phyloP scores from a whole-genome alignment of 2,329 filamentous ascomycete species.

The Neofusicoccum laricinum region DNA sequence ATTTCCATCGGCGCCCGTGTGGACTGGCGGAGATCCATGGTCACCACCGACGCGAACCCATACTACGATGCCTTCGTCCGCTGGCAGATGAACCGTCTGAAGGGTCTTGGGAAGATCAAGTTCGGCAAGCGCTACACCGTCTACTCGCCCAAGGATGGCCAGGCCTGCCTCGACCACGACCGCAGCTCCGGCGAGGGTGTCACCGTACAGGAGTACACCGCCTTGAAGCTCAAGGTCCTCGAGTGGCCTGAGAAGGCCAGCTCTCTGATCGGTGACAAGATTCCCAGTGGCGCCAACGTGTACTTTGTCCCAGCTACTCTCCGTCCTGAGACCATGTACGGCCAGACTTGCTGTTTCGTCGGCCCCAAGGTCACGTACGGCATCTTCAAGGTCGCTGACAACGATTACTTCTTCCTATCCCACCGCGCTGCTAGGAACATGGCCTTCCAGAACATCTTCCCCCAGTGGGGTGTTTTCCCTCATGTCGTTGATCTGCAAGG shows the following conservation, averaged over 20 bases:
- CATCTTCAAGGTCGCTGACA: constrained; percentile 67
- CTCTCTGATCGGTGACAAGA: constrained; percentile 69
- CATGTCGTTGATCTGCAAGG: constrained; percentile 74
- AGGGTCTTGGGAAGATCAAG: constrained; percentile 87
- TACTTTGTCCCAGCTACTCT: constrained; percentile 92
- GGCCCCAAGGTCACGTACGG: constrained; percentile 88
- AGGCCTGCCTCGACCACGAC: constrained; percentile 87
- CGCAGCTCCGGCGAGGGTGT: constrained; percentile 77
- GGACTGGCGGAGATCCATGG: constrained; percentile 89
- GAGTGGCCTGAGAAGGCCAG: constrained; percentile 81
- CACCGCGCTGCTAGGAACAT: constrained; percentile 88
- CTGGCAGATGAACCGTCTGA: constrained; percentile 95
- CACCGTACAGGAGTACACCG: constrained; percentile 87
- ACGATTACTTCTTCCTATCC: constrained; percentile 79
- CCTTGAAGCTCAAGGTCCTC: constrained; percentile 83
- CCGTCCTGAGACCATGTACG: constrained; percentile 97
- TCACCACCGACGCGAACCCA: constrained; percentile 94
- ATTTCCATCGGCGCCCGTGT: constrained; percentile 81
- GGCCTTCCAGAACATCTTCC: constrained; percentile 87
- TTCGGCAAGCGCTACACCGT: constrained; percentile 92
- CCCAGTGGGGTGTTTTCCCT: constrained; percentile 70
- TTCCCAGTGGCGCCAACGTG: constrained; percentile 74
- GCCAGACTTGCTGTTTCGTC: constrained; percentile 93
- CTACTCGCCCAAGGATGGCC: constrained; percentile 85
- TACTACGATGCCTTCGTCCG: constrained; percentile 94